Conservation (phyloP, 306 rosid genomes). For the Sphenostylis stenocarpa region DNA sequence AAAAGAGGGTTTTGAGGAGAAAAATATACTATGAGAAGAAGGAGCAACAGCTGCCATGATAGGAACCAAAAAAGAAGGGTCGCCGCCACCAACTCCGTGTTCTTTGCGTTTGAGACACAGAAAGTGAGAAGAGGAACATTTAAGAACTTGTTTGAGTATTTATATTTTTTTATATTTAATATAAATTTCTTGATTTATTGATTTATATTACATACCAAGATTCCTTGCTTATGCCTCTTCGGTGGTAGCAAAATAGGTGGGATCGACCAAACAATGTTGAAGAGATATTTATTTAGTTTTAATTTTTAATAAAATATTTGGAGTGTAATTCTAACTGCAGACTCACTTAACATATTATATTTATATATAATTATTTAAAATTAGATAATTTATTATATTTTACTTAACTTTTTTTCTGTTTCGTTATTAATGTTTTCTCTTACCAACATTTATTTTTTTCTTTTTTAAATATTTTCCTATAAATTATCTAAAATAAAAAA, state of each 20-base stretch:
- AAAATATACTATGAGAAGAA: constrained; percentile 24
- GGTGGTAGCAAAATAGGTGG: too few species aligned
- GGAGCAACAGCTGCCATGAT: constrained; percentile 29
- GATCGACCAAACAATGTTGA: background rate
- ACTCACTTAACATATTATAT: too few species aligned
- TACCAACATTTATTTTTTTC: too few species aligned
- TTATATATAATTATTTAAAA: too few species aligned
- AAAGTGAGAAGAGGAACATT: background rate
- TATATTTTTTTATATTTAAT: background rate
- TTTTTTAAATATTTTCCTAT: too few species aligned
- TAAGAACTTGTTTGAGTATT: background rate
- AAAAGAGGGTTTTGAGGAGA: background rate
- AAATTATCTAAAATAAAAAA: too few species aligned
- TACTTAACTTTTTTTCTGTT: too few species aligned
- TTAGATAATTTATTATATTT: too few species aligned
- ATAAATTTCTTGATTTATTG: too few species aligned
- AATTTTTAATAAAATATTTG: background rate
- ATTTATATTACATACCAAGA: background rate
- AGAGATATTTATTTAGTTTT: background rate
- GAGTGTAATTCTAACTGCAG: background rate
- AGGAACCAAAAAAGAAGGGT: constrained; percentile 27
- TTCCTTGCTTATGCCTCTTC: too few species aligned
- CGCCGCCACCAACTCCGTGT: constrained; percentile 37
- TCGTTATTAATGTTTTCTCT: too few species aligned
- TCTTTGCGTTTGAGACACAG: constrained; percentile 7